phyloP scores from a whole-genome alignment of 345 rosid species.

The Salix suchowensis region DNA sequence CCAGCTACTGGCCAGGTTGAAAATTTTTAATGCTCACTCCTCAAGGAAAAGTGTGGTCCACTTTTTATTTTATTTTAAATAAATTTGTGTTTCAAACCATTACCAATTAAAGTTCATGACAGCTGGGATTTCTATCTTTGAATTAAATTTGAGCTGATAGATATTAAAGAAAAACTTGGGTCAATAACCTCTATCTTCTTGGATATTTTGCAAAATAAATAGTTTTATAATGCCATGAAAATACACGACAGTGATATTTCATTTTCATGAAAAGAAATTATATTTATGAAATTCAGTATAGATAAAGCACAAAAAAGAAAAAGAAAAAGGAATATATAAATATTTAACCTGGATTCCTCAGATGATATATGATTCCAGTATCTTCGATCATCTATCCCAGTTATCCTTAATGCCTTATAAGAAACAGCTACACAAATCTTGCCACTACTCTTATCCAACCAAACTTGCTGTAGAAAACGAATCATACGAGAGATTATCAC shows the following conservation, averaged over 20 bases:
- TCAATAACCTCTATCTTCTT: background rate
- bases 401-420: slow-evolving; percentile 70
- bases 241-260: background rate
- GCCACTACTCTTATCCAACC: slow-evolving; percentile 79
- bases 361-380: slow-evolving; percentile 77
- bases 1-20: background rate
- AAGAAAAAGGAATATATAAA: background rate
- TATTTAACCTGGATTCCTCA: slow-evolving; percentile 72
- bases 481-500: background rate
- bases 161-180: background rate
- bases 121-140: background rate
- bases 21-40: background rate
- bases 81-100: background rate
- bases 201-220: background rate
- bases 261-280: background rate
- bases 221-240: background rate
- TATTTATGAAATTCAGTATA: no score
- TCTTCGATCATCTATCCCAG: slow-evolving; percentile 86
- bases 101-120: background rate
- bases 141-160: background rate
- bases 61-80: background rate
- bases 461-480: slow-evolving; percentile 42
- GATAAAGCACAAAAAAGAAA: no score
- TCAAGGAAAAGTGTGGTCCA: background rate
- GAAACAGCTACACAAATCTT: slow-evolving; percentile 62